These are phyloP conservation scores for Trichosporon coremiiforme DNA, from an alignment of 1,284 basidiomycete genomes.

Conservation along the genomic window DNA sequence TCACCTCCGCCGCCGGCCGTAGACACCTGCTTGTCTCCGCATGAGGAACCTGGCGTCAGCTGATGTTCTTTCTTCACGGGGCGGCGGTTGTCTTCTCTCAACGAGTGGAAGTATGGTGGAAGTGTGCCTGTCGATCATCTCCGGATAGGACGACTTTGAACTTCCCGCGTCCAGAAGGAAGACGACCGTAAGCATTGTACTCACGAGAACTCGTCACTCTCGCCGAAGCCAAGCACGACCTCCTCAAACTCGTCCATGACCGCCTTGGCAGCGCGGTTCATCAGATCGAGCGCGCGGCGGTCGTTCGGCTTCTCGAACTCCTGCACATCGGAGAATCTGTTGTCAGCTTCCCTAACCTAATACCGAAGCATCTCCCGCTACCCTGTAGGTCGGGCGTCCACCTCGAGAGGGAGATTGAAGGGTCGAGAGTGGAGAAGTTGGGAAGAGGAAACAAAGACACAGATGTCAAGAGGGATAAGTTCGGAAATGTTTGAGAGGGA, in stretches of 20 bases:
- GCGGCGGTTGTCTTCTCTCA: background rate
- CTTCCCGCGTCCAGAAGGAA: background rate
- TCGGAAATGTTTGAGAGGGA: too few species aligned
- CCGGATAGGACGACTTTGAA: too few species aligned
- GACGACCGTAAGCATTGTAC: constrained; percentile 31
- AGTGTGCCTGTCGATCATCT: too few species aligned
- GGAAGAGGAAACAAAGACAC: too few species aligned
- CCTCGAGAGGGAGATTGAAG: too few species aligned
- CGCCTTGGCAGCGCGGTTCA: constrained; percentile 84
- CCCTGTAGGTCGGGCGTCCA: too few species aligned
- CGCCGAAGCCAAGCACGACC: constrained; percentile 84
- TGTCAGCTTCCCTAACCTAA: too few species aligned
- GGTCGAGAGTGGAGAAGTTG: too few species aligned
- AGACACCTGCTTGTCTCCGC: constrained; percentile 71
- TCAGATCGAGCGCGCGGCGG: constrained; percentile 76
- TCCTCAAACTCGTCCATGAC: constrained; percentile 82
- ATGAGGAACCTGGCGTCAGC: constrained; percentile 74
- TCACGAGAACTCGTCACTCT: constrained; percentile 95
- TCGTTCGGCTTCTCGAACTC: constrained; percentile 91
- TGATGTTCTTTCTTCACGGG: background rate
- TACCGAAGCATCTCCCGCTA: too few species aligned
- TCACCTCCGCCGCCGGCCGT: constrained; percentile 74
- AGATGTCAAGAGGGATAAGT: too few species aligned
- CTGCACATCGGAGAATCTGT: constrained; percentile 82
- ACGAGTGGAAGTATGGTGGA: too few species aligned